Evolutionary conservation across 129 eudicot genomes (phyloP), one percentile per base, ranked within the genome.

Genomic region (Ambrosia trifida): DNA sequence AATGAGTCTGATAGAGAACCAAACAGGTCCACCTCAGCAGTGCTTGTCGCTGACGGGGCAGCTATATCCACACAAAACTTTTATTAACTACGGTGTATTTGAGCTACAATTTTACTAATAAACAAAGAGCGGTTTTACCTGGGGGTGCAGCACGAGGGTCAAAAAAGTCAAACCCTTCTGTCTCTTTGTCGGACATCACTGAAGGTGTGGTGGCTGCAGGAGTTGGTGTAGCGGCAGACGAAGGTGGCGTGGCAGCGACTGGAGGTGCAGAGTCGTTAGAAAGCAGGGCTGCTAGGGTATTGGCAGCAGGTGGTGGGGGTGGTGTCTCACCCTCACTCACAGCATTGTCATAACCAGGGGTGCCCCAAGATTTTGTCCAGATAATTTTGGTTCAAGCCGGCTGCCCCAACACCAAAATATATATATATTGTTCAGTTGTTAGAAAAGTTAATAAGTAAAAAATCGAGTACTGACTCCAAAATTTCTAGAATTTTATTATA

Each of bases 271-370:
- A 41, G 32, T 78, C 12, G 76, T 3, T 54, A 33, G 78, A 66
- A 11, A 61, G 78, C 24, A 69, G 62, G 38, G 76, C 63, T 75
- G 36, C 80, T 46, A 81, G 88, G 2, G 60, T 20, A 12, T 53
- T 1, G 3, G 70, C 28, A 7, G 46, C 43, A 5, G 69, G 63
- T 43, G 69, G 72, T 35, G 85, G 73, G 6, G 86, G 84, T 59
- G 66, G 75, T 56, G 87, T 80, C 40, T 71, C 69, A 41, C 74
- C 64, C 44, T 72, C 86, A 73, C 78, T 85, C 68, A 85, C 86
- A 71, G 78, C 88, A 18, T 95, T 88, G 79, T 95, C 99, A 78
- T 87, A 95, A 80, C 84, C 79, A 61, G 96, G 97, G 94, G 96
- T n/a, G 80, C 91, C 66, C 75, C 87, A 58, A 72, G 75, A 69